Percentiles rank a stretch among this genome's conserved stretches.
Conservation (phyloP, 192 early-diverging fungal genomes). For the Coemansia sp. region DNA sequence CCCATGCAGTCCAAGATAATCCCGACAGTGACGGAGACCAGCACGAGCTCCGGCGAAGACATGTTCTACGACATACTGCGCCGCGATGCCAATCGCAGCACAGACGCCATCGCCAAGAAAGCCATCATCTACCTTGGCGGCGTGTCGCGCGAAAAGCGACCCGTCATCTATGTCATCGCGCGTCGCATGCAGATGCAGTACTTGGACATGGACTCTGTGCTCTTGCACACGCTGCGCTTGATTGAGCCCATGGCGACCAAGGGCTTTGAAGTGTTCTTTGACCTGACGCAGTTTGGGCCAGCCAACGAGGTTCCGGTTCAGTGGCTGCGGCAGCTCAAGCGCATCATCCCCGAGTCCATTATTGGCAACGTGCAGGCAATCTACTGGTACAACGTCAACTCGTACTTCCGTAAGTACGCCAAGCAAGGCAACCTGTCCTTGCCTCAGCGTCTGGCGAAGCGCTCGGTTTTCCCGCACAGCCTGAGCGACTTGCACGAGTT, state of each 20-base stretch:
- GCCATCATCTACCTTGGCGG: constrained; percentile 83
- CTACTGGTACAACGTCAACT: constrained; percentile 84
- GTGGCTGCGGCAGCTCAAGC: constrained; percentile 72
- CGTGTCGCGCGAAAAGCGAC: constrained; percentile 70
- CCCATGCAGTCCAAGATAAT: constrained; percentile 21
- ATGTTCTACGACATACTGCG: constrained; percentile 69
- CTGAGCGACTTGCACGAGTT: constrained; percentile 72
- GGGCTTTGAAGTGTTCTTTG: constrained; percentile 79
- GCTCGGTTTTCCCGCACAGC: constrained; percentile 68
- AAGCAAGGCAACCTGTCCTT: constrained; percentile 49
- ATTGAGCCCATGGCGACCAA: constrained; percentile 69
- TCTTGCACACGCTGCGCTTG: constrained; percentile 70
- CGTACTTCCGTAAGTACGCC: constrained; percentile 69
- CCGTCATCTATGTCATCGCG: constrained; percentile 84
- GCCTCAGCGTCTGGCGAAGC: constrained; percentile 59
- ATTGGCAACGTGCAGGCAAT: constrained; percentile 65
- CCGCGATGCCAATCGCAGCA: constrained; percentile 63
- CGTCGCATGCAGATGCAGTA: constrained; percentile 72
- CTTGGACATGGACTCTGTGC: constrained; percentile 81
- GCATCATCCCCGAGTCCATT: constrained; percentile 69
- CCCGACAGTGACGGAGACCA: constrained; percentile 5
- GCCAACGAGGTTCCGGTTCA: constrained; percentile 80
- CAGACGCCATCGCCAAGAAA: constrained; percentile 68
- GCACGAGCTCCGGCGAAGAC: constrained; percentile 20
- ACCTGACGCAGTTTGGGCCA: constrained; percentile 75